A percentile compares a stretch with the other conserved stretches of the same genome.
Evolutionary conservation across 2,329 filamentous ascomycete genomes (phyloP).

Genomic region (Myriosclerotinia scirpicola): DNA sequence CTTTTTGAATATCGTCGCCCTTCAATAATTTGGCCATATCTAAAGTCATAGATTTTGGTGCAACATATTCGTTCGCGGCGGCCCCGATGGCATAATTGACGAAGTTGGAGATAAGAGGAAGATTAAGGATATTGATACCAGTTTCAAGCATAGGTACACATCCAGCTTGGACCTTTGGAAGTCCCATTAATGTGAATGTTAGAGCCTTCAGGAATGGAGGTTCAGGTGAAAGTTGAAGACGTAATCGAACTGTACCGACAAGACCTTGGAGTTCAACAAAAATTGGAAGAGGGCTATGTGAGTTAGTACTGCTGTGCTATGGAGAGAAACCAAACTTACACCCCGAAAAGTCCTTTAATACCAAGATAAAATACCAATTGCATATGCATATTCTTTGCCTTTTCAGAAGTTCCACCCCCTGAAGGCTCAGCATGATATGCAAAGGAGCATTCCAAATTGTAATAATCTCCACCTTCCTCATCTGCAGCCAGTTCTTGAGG

Average conservation of each 20-base stretch:
- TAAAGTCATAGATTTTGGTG: constrained; percentile 89
- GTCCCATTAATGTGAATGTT: constrained; percentile 91
- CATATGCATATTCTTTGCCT: constrained; percentile 96
- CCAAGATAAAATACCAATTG: constrained; percentile 92
- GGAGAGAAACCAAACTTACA: constrained; percentile 24
- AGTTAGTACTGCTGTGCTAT: background rate
- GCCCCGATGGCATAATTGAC: constrained; percentile 71
- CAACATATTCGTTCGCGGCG: constrained; percentile 86
- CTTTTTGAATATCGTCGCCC: constrained; percentile 90
- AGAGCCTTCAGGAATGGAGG: constrained; percentile 90
- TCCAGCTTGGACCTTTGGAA: constrained; percentile 84
- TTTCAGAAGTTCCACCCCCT: constrained; percentile 68
- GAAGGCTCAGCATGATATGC: constrained; percentile 87
- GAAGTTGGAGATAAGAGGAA: constrained; percentile 92
- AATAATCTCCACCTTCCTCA: constrained; percentile 87
- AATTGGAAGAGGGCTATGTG: constrained; percentile 31
- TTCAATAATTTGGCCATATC: constrained; percentile 88
- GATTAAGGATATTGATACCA: constrained; percentile 86
- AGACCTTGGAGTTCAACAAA: constrained; percentile 81
- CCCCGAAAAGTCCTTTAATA: constrained; percentile 39
- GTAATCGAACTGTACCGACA: constrained; percentile 82
- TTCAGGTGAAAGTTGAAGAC: constrained; percentile 83
- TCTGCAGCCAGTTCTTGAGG: constrained; percentile 84
- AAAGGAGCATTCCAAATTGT: constrained; percentile 87
- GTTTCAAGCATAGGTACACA: constrained; percentile 91